These are phyloP conservation scores for Graphiopsis chlorocephala DNA, from an alignment of 2,329 filamentous ascomycete species.

Conservation along the genomic window DNA sequence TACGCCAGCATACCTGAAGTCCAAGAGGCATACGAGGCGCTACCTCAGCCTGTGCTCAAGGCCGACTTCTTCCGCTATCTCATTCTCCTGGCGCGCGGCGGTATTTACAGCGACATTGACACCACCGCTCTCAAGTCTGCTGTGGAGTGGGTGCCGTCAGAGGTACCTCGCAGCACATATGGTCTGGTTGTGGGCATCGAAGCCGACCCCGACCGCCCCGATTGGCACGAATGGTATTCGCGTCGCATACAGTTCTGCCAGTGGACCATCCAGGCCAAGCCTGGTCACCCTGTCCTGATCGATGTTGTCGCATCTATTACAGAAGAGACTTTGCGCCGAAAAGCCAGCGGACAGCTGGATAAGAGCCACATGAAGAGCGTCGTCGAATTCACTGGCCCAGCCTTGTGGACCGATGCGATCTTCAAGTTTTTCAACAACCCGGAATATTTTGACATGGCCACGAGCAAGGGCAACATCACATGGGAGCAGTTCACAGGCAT, in stretches of 20 bases:
- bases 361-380: constrained; percentile 66
- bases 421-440: constrained; percentile 93
- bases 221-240: constrained; percentile 96
- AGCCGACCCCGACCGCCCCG: constrained; percentile 86
- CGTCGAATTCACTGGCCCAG: constrained; percentile 91
- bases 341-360: constrained; percentile 63
- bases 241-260: constrained; percentile 97
- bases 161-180: constrained; percentile 72
- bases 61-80: constrained; percentile 68
- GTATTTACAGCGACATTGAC: constrained; percentile 81
- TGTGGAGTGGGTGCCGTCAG: constrained; percentile 78
- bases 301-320: constrained; percentile 87
- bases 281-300: constrained; percentile 85
- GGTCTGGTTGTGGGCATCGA: constrained; percentile 93
- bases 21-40: constrained; percentile 48
- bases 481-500: constrained; percentile 90
- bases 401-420: constrained; percentile 87
- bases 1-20: constrained; percentile 66
- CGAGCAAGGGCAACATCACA: constrained; percentile 70
- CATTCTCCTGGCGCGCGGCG: constrained; percentile 71
- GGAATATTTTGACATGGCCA: constrained; percentile 78
- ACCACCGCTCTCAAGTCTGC: constrained; percentile 81
- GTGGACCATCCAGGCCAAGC: constrained; percentile 96
- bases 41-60: constrained; percentile 54
- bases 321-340: constrained; percentile 71